Evolutionary conservation across 2,329 filamentous ascomycete species (phyloP).

Genomic region (Colletotrichum acutatum): DNA sequence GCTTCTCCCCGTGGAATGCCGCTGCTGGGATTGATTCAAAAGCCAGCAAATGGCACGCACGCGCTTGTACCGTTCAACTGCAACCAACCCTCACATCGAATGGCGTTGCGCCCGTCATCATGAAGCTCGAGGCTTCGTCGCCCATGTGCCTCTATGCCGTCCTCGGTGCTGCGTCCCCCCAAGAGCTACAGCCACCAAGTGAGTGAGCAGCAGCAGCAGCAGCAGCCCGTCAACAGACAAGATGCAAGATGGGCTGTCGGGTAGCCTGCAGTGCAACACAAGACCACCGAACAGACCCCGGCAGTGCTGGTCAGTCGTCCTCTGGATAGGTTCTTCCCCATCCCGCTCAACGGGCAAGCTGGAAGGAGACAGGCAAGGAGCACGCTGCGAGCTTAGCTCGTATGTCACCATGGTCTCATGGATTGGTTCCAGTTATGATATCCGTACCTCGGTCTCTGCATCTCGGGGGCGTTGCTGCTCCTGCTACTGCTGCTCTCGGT

Average conservation of each 20-base stretch:
- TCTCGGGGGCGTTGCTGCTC: neutral
- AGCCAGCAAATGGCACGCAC: conserved; percentile 19
- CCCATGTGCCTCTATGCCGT: neutral
- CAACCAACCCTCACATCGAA: conserved; percentile 11
- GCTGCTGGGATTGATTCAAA: neutral
- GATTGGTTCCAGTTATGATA: neutral
- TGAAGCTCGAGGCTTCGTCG: conserved; percentile 5
- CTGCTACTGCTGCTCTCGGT: neutral
- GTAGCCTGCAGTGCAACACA: conserved; percentile 18
- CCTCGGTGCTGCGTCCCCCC: neutral
- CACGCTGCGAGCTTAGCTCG: conserved; percentile 20
- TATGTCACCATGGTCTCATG: neutral
- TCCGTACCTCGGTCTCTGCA: conserved; percentile 6
- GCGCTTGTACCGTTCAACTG: conserved; percentile 13
- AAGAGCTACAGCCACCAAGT: neutral
- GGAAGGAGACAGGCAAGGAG: conserved; percentile 1
- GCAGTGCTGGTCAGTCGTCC: neutral
- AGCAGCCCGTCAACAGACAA: neutral
- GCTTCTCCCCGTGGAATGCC: conserved; percentile 1
- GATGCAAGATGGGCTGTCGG: conserved; percentile 11
- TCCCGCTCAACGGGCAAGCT: neutral
- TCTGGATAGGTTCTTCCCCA: neutral
- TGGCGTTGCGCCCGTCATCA: conserved; percentile 19
- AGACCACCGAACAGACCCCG: conserved; percentile 3
- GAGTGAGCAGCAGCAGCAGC: conserved; percentile 13